phyloP scores from a whole-genome alignment of 768 basidiomycete genomes.

The Termitomyces sp. region DNA sequence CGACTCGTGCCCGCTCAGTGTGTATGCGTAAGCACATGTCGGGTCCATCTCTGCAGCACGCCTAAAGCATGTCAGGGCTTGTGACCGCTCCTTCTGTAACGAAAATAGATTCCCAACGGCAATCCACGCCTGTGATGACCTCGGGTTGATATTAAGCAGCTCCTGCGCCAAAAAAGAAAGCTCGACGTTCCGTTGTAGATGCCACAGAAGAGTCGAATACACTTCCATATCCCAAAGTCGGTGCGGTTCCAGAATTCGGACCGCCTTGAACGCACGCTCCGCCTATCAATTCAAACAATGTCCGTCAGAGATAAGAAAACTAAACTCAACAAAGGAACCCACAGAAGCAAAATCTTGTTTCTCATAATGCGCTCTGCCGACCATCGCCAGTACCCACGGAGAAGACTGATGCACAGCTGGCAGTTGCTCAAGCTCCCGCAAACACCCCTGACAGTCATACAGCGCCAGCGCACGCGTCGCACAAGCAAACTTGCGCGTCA shows the following conservation, averaged over 20 bases:
- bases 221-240: slow-evolving; percentile 92
- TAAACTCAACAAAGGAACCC: slow-evolving; percentile 30
- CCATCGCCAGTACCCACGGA: slow-evolving; percentile 75
- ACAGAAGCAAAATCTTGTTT: slow-evolving; percentile 86
- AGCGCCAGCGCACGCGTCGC: slow-evolving; percentile 72
- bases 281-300: slow-evolving; percentile 49
- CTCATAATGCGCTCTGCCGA: slow-evolving; percentile 89
- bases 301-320: slow-evolving; percentile 24
- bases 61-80: slow-evolving; percentile 92
- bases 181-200: slow-evolving; percentile 78
- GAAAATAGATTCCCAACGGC: slow-evolving; percentile 96
- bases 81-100: slow-evolving; percentile 87
- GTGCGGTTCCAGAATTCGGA: slow-evolving; percentile 86
- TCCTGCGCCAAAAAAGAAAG: slow-evolving; percentile 94
- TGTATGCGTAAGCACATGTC: slow-evolving; percentile 92
- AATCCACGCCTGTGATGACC: slow-evolving; percentile 90
- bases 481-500: slow-evolving; percentile 77
- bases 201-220: slow-evolving; percentile 96
- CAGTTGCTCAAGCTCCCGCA: slow-evolving; percentile 74
- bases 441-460: slow-evolving; percentile 73
- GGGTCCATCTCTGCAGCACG: slow-evolving; percentile 89
- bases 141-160: slow-evolving; percentile 79
- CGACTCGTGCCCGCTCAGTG: slow-evolving; percentile 94
- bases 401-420: slow-evolving; percentile 72
- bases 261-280: slow-evolving; percentile 81